Evolutionary conservation across 2,329 filamentous ascomycete genomes (phyloP), one percentile per base, ranked within the genome.

Genomic region (Atkinsonella texensis): DNA sequence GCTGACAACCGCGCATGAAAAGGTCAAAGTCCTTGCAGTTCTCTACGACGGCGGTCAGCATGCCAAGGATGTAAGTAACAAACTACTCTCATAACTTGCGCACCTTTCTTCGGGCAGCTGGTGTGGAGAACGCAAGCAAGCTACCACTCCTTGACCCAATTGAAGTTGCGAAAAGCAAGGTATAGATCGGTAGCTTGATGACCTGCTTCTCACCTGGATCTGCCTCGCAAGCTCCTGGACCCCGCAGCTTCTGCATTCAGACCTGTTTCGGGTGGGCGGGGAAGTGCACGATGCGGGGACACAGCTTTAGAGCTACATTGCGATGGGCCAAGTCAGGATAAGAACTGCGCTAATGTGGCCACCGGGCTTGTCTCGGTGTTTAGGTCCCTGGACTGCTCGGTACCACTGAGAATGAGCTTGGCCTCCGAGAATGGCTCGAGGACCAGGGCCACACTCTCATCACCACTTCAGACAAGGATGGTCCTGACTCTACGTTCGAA

Each of bases 331-430:
- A 38, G 35, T 4, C 10, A 13, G 4, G 4, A 38, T 42, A 42
- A 15, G 28, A 12, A 33, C 38, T 42, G 17, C 32, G 45, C 52
- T 53, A 42, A 53, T 42, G 6, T 20, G 23, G 39, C n/a, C 18
- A 32, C 28, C 6, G 18, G 15, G 12, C 8, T 35, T 48, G 17
- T 28, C 10, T 35, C 23, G 12, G 3, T 49, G 11, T 31, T 2
- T 38, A 84, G 79, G 79, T 83, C 69, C 89, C 90, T 58, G 81
- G 80, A 64, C 80, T 98, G 62, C 83, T 96, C 64, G 93, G 93
- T 65, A 95, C 93, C 57, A 96, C 89, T 47, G 89, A 98, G 80
- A 97, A 97, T 72, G 93, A 98, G 80, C 88, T 98, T 56, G 93
- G 93, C 62, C 77, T 98, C 68, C 83, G 93, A 67, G 90, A 94